Evolutionary conservation across 2,329 filamentous ascomycete species (phyloP), one percentile per base, ranked within the genome.

Genomic region (Aspergillus sp.): DNA sequence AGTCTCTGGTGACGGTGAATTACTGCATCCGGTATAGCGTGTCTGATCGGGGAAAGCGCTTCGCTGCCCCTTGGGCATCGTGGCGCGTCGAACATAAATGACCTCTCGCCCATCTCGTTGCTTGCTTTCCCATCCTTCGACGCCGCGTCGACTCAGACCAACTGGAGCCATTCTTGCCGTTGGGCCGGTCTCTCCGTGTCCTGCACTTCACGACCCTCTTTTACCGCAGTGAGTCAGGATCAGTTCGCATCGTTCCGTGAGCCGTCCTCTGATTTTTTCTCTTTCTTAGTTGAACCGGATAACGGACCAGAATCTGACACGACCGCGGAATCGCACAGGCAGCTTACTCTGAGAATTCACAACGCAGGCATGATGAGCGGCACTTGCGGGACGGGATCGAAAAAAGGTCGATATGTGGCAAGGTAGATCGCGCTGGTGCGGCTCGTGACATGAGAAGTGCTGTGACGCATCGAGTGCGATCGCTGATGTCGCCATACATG

Each of bases 1-100:
- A n/a, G n/a, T 45, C 11, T 25, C 10, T 20, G 23, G 43, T 45
- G 43, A 38, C 45, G 45, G 45, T 31, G 29, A 36, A 47, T 47
- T 47, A 47, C 45, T 47, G 45, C 25, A 47, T 47, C 31, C 34
- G 45, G 45, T 47, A 47, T 47, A 36, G 45, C 45, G 29, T 38
- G 25, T 16, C 31, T 47, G 23, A 38, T 47, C 31, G 45, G 45
- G 45, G 45, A 47, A 47, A 47, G 45, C 45, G 31, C 31, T 5
- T 47, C 29, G 17, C 45, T 34, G 45, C 31, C 45, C 29, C 45
- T 47, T 47, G 45, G 45, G n/a, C 45, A 47, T 47, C 45, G 32
- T 19, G 45, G 45, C 38, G 45, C 45, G 45, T 47, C 29, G 45
- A 36, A 20, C 21, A 47, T 47, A 47, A 21, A 43, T 43, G 20